A percentile compares a stretch with the other conserved stretches of the same genome.
Conservation (phyloP, 2,329 filamentous ascomycete genomes). For the Emydomyces testavorans region DNA sequence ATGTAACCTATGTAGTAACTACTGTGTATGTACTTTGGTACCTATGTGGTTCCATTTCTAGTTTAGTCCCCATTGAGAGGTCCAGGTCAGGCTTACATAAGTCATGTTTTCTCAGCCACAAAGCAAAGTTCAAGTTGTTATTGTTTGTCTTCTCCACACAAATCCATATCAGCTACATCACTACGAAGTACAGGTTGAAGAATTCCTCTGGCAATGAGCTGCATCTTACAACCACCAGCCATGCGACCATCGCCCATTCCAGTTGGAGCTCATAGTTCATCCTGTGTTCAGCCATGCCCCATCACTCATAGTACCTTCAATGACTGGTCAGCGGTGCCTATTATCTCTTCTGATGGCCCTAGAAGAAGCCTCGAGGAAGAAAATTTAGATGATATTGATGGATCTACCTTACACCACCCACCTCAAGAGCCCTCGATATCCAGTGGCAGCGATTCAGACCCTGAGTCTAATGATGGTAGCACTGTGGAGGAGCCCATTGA, state of each 20-base stretch:
- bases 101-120: no score
- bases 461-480: background rate
- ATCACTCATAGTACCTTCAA: background rate
- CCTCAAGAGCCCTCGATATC: background rate
- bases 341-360: background rate
- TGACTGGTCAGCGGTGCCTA: background rate
- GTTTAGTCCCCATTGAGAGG: no score
- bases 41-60: no score
- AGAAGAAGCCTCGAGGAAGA: background rate
- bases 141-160: conserved; percentile 2
- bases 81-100: no score
- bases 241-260: background rate
- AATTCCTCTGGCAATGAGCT: background rate
- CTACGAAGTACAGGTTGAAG: no score
- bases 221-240: no score
- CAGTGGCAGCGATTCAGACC: conserved; percentile 5
- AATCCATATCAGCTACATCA: no score
- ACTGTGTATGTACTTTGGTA: no score
- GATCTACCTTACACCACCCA: conserved; percentile 2
- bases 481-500: background rate
- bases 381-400: conserved; percentile 8
- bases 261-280: background rate
- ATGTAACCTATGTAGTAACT: no score
- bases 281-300: background rate
- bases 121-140: background rate